Evolutionary conservation across 371 early-diverging fungal species (phyloP).

Genomic region (Mucor sp.): DNA sequence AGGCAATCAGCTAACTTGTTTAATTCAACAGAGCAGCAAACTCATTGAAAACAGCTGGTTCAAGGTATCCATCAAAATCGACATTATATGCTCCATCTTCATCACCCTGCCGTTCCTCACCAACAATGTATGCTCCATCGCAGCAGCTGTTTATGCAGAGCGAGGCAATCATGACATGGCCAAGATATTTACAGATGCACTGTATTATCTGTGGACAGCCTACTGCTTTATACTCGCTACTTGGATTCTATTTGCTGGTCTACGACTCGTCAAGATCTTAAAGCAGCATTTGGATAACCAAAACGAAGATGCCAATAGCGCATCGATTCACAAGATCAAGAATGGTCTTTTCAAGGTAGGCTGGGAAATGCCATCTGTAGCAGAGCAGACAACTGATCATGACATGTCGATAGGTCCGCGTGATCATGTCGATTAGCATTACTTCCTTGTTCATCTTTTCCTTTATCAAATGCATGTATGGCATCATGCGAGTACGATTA

Average conservation of each 20-base stretch:
- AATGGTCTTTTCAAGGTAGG: slow-evolving; percentile 17
- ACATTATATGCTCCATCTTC: slow-evolving; percentile 23
- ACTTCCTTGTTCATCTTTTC: slow-evolving; percentile 11
- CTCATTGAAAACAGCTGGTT: slow-evolving; percentile 26
- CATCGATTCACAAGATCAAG: slow-evolving; percentile 5
- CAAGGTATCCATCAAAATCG: slow-evolving; percentile 20
- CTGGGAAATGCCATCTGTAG: too few relatives aligned
- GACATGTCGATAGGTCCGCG: slow-evolving; percentile 1
- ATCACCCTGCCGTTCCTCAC: slow-evolving; percentile 32
- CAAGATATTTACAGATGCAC: slow-evolving; percentile 24
- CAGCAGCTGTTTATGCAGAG: slow-evolving; percentile 33
- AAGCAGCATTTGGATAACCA: slow-evolving; percentile 12
- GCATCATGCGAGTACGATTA: slow-evolving; percentile 3
- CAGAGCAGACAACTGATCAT: too few relatives aligned
- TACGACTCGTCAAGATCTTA: slow-evolving; percentile 13
- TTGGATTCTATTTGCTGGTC: slow-evolving; percentile 15
- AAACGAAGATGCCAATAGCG: not conserved
- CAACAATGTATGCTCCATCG: slow-evolving; percentile 38
- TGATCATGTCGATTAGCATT: slow-evolving; percentile 11
- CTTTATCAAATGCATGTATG: slow-evolving; percentile 19
- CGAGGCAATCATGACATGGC: slow-evolving; percentile 23
- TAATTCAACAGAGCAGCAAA: slow-evolving; percentile 28
- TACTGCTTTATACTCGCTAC: slow-evolving; percentile 19
- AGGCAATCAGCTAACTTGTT: not conserved
- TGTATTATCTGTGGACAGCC: slow-evolving; percentile 36